Base-by-base conservation (phyloP, 352 stramenopile genomes). In the Globisporangium paddicum region DNA sequence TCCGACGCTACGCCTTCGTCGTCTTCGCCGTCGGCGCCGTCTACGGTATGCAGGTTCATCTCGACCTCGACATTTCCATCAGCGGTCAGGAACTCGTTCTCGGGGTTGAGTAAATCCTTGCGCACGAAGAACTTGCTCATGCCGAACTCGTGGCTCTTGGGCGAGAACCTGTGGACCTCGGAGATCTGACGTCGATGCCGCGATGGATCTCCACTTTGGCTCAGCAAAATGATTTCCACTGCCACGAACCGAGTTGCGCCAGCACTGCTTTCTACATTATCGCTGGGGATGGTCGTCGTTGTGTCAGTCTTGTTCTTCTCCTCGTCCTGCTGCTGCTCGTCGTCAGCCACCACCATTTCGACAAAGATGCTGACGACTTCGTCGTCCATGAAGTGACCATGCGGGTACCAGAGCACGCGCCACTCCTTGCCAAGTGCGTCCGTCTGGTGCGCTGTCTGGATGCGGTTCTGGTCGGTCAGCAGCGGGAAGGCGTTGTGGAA, bases 371-470 rank as follows among this genome's bases (percentile, higher is more conserved):
- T 77, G 14, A 86, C 79, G 52, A 68, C 78, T 14, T 78, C 55
- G 55, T 66, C 55, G 42, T 83, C 63, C 13, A 77, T 60, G 23
- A 62, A 62, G 34, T 68, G 65, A 9, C 83, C 82, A 52, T 75
- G 67, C 13, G 77, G 77, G 21, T 81, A 81, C 80, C 80, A 93
- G 58, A 83, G 60, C 13, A 93, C 65, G 32, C 81, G 77, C 83
- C 83, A 93, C 30, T 62, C 50, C 19, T 64, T 64, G 28, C 70
- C 77, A 6, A 57, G 46, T 5, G 68, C 66, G 58, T 93, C 83
- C 13, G 52, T 56, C 56, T 75, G 40, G 2, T 47, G 8, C 1
- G 67, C 47, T 7, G 77, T 86, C 6, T 71, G 23, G 23, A 83
- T 28, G 0, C 62, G 68, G 23, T 60, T 26, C 28, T 79, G 67